Percentiles rank a stretch among this genome's conserved stretches.
Evolutionary conservation across 2,329 filamentous ascomycete species (phyloP).

Genomic region (Aspergillus awamori): DNA sequence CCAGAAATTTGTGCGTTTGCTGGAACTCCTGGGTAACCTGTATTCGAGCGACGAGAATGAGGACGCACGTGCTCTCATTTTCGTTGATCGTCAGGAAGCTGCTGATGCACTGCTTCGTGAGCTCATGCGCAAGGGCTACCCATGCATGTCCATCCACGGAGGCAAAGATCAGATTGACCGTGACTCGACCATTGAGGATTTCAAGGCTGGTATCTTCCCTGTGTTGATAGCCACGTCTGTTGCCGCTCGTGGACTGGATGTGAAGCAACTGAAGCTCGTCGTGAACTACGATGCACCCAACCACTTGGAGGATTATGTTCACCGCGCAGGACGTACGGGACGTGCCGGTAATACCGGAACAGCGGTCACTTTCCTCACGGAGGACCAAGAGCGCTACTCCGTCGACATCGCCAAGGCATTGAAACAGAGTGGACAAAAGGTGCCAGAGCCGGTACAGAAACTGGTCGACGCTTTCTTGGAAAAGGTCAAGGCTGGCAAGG

Average conservation of each 20-base stretch:
- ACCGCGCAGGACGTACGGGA: constrained; percentile 89
- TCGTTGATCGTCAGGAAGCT: constrained; percentile 89
- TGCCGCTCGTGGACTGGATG: constrained; percentile 90
- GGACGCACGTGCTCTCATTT: constrained; percentile 85
- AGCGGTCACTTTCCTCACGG: constrained; percentile 90
- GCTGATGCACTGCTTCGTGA: constrained; percentile 79
- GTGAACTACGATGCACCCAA: constrained; percentile 95
- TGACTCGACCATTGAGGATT: constrained; percentile 88
- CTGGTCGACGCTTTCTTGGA: constrained; percentile 72
- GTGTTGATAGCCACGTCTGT: constrained; percentile 94
- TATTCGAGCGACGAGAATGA: constrained; percentile 76
- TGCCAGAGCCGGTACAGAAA: constrained; percentile 70
- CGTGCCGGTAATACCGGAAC: constrained; percentile 93
- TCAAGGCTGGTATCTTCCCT: constrained; percentile 87
- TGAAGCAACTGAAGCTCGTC: constrained; percentile 93
- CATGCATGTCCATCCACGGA: constrained; percentile 90
- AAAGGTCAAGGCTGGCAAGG: constrained; percentile 90
- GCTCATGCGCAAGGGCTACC: constrained; percentile 80
- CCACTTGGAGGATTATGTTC: constrained; percentile 95
- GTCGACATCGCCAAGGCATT: constrained; percentile 86
- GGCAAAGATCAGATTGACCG: constrained; percentile 93
- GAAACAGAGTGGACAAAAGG: constrained; percentile 83
- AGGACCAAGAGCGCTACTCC: constrained; percentile 88
- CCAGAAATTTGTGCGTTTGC: constrained; percentile 78
- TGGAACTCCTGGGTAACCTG: constrained; percentile 84